Evolutionary conservation across 345 rosid genomes (phyloP), one percentile per base, ranked within the genome.

Genomic region (Cardamine chenopodiifolia): DNA sequence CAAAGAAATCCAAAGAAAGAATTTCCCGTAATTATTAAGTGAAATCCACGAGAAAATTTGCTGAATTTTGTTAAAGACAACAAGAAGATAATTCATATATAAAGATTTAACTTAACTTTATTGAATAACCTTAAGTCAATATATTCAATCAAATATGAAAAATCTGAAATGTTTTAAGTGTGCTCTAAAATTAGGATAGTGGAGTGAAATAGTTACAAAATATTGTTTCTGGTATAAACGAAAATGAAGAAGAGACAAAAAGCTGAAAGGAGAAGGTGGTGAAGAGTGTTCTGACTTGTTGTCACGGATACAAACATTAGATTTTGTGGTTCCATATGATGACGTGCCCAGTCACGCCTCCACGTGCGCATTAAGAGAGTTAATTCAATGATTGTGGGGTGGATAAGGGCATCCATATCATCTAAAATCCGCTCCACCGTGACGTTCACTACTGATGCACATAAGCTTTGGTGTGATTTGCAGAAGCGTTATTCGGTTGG

Each of bases 331-430:
- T 26, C 18, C 75, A 26, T 70, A 62, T 76, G 61, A 77, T 77
- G 75, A 77, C 80, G 71, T 70, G 58, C 53, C 60, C 57, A 63
- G 61, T 56, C 80, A 77, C 80, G 76, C 80, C 71, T 77, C 70
- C 80, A 77, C 80, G 76, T 77, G 80, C 80, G 34, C 71, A 76
- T 76, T 70, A 62, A n/a, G n/a, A n/a, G n/a, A n/a, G n/a, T n/a
- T n/a, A n/a, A n/a, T n/a, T n/a, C n/a, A n/a, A n/a, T n/a, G n/a
- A n/a, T n/a, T n/a, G n/a, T n/a, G n/a, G n/a, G n/a, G n/a, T n/a
- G n/a, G n/a, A n/a, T n/a, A n/a, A n/a, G n/a, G n/a, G n/a, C n/a
- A n/a, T n/a, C n/a, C n/a, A n/a, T n/a, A n/a, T n/a, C n/a, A n/a
- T n/a, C n/a, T n/a, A n/a, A n/a, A n/a, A n/a, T n/a, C n/a, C n/a